phyloP scores from a whole-genome alignment of 176 grass and related monocot genomes.

The Musa beccarii region DNA sequence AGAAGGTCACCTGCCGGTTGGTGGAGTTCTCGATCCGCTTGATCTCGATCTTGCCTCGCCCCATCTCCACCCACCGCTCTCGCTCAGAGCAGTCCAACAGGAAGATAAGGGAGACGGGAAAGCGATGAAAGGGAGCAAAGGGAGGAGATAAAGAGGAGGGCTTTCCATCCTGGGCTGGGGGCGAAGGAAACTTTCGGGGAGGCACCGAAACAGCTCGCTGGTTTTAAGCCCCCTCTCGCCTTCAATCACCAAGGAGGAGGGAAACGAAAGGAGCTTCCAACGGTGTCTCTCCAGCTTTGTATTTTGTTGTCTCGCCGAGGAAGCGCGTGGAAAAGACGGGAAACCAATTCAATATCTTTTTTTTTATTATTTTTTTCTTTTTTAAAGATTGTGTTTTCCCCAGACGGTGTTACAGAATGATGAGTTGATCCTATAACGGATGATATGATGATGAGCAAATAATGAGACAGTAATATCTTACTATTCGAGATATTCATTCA shows the following conservation, averaged over 20 bases:
- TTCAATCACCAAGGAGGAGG: not conserved
- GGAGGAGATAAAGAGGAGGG: not conserved
- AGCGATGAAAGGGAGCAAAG: not conserved
- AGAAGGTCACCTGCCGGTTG: slow-evolving; percentile 17
- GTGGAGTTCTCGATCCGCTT: slow-evolving; percentile 19
- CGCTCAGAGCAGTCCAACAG: not conserved
- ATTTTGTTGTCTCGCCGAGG: no score
- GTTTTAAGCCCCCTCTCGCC: not conserved
- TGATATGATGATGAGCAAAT: no score
- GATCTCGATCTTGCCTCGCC: slow-evolving; percentile 17
- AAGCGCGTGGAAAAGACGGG: no score
- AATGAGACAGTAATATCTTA: no score
- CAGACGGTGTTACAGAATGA: no score
- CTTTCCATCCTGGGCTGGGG: slow-evolving; percentile 5
- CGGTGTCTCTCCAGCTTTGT: not conserved
- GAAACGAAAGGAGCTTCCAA: not conserved
- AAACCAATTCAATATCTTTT: no score
- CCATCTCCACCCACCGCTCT: not conserved
- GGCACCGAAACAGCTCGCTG: not conserved
- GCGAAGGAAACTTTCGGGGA: slow-evolving; percentile 1
- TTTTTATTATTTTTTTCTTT: no score
- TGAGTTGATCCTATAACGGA: no score
- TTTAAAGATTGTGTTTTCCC: no score
- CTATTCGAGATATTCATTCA: no score
- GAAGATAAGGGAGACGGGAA: no score